phyloP scores from a whole-genome alignment of 371 early-diverging fungal genomes.

The Actinomucor elegans region DNA sequence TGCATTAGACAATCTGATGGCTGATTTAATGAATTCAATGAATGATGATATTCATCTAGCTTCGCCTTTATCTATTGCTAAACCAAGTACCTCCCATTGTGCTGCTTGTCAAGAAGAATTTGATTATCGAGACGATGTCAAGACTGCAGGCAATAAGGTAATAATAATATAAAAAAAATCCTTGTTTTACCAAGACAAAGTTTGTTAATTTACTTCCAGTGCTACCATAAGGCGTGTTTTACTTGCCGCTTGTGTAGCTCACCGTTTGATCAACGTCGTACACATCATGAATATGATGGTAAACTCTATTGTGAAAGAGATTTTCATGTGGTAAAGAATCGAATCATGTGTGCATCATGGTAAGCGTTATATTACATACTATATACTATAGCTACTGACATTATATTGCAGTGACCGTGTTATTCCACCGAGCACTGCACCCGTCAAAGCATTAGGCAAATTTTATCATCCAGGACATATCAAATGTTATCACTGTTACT shows the following conservation, averaged over 20 bases:
- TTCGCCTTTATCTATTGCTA: neutral
- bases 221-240: conserved; percentile 53
- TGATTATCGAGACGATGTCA: conserved; percentile 47
- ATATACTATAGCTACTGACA: neutral
- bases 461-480: conserved; percentile 71
- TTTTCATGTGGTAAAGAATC: conserved; percentile 54
- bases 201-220: conserved; percentile 15
- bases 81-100: conserved; percentile 8
- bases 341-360: conserved; percentile 53
- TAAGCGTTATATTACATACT: conserved; percentile 18
- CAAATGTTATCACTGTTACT: conserved; percentile 65
- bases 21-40: conserved; percentile 58
- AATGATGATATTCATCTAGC: conserved; percentile 28
- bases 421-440: conserved; percentile 45
- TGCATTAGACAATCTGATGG: conserved; percentile 58
- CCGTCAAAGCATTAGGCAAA: conserved; percentile 63
- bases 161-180: neutral
- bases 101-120: conserved; percentile 35
- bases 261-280: conserved; percentile 61
- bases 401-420: conserved; percentile 32
- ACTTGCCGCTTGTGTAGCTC: conserved; percentile 67
- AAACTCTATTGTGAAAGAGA: conserved; percentile 73
- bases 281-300: conserved; percentile 65
- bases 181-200: neutral
- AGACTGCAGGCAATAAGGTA: conserved; percentile 30